phyloP scores from a whole-genome alignment of 257 asterid genomes.

The Nicotiana undulata region DNA sequence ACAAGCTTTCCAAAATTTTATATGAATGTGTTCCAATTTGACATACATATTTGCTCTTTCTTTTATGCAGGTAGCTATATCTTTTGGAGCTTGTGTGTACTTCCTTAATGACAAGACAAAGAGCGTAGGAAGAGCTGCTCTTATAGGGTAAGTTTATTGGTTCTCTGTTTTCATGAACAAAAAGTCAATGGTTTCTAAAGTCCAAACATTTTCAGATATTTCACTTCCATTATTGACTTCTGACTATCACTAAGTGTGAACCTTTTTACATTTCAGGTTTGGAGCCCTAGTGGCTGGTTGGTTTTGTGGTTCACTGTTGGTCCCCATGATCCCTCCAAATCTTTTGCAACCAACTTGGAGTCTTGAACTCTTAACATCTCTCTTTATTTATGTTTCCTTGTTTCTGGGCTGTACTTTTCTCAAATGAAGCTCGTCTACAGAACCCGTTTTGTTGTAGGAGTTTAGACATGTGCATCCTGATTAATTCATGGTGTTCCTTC shows the following conservation, averaged over 20 bases:
- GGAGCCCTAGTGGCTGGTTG: constrained; percentile 83
- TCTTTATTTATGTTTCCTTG: constrained; percentile 63
- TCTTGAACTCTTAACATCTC: constrained; percentile 81
- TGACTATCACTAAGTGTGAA: background rate
- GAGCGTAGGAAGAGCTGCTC: constrained; percentile 69
- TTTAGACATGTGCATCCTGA: constrained; percentile 8
- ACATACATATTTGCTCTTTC: background rate
- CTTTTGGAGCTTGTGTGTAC: constrained; percentile 90
- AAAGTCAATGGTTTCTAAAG: background rate
- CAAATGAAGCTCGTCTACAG: constrained; percentile 38
- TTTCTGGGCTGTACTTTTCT: constrained; percentile 84
- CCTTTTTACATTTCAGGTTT: constrained; percentile 41
- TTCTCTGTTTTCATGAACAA: background rate
- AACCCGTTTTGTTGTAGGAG: background rate
- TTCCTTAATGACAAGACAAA: constrained; percentile 94
- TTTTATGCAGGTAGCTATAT: constrained; percentile 69
- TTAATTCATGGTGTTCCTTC: background rate
- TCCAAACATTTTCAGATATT: background rate
- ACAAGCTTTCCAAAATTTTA: background rate
- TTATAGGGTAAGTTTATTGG: constrained; percentile 61
- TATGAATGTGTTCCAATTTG: background rate
- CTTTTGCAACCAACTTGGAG: constrained; percentile 83
- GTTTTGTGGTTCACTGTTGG: constrained; percentile 68
- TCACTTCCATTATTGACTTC: background rate
- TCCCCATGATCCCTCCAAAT: constrained; percentile 63